A percentile compares a stretch with the other conserved stretches of the same genome.
phyloP scores from a whole-genome alignment of 768 basidiomycete species.

The Boletus rubescentipes region DNA sequence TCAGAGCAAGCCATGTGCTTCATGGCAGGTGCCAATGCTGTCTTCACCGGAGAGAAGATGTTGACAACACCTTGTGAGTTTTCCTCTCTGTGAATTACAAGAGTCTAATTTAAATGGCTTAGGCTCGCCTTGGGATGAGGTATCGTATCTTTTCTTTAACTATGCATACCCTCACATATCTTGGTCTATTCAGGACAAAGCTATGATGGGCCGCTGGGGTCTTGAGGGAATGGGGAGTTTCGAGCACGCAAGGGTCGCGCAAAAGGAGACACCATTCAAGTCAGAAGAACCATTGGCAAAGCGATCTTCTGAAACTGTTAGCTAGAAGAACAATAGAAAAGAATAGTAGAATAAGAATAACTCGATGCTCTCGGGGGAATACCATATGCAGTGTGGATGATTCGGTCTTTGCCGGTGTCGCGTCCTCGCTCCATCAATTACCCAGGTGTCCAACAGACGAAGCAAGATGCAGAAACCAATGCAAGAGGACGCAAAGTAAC shows the following conservation, averaged over 20 bases:
- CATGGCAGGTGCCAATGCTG: slow-evolving; percentile 97
- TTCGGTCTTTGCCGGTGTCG: slow-evolving; percentile 27
- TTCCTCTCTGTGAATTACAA: neutral
- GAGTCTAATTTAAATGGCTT: slow-evolving; percentile 10
- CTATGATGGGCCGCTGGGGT: slow-evolving; percentile 93
- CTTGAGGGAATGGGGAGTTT: slow-evolving; percentile 90
- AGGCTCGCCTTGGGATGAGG: slow-evolving; percentile 96
- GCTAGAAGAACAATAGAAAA: neutral
- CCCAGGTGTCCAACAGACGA: neutral
- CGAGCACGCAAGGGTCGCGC: slow-evolving; percentile 62
- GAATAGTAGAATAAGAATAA: neutral
- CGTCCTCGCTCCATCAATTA: neutral
- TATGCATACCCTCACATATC: neutral
- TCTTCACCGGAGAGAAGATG: slow-evolving; percentile 99
- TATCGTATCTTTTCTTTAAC: slow-evolving; percentile 25
- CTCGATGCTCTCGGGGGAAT: neutral
- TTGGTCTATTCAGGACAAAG: slow-evolving; percentile 63
- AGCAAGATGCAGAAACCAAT: slow-evolving; percentile 28
- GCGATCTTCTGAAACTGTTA: neutral
- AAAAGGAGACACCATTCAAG: slow-evolving; percentile 44
- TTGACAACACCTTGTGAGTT: slow-evolving; percentile 90
- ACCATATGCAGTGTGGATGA: neutral
- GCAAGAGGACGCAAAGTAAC: slow-evolving; percentile 35
- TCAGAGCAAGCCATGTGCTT: slow-evolving; percentile 97
- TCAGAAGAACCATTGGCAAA: neutral